Evolutionary conservation across 768 basidiomycete species (phyloP).

Genomic region (Chalciporus pseudorubinellus): DNA sequence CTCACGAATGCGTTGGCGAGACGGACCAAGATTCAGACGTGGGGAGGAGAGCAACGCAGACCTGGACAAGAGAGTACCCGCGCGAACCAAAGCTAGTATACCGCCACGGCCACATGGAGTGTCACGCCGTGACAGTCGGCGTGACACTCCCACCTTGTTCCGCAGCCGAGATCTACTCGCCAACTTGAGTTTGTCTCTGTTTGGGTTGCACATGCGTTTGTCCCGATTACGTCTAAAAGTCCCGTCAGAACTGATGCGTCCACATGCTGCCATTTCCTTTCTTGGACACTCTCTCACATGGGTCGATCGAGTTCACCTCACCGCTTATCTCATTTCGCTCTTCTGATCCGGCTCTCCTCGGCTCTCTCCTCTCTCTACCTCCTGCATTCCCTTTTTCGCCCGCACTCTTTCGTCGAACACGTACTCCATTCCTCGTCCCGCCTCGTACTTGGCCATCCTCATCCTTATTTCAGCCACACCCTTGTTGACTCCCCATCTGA

Average conservation of each 20-base stretch:
- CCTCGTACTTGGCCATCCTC: no score
- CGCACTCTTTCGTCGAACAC: no score
- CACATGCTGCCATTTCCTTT: conserved; percentile 13
- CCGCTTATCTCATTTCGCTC: no score
- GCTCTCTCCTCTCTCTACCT: no score
- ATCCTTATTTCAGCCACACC: no score
- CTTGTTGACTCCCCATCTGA: no score
- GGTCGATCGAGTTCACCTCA: no score
- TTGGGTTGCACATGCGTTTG: not conserved
- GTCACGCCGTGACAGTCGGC: not conserved
- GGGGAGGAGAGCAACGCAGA: conserved; percentile 26
- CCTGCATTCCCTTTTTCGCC: no score
- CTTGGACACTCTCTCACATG: not conserved
- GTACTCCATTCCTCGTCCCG: no score
- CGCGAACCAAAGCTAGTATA: conserved; percentile 1
- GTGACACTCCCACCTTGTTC: conserved; percentile 1
- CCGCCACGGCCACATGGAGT: conserved; percentile 5
- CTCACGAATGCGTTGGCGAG: conserved; percentile 17
- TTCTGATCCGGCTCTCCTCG: no score
- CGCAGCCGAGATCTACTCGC: no score
- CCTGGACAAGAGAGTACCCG: conserved; percentile 13
- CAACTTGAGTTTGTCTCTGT: no score
- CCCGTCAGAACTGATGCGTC: conserved; percentile 1
- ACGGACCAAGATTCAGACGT: conserved; percentile 22
- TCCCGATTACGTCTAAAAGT: conserved; percentile 12